These are phyloP conservation scores for Globisporangium parvum DNA, from an alignment of 352 stramenopile genomes.

Conservation along the genomic window DNA sequence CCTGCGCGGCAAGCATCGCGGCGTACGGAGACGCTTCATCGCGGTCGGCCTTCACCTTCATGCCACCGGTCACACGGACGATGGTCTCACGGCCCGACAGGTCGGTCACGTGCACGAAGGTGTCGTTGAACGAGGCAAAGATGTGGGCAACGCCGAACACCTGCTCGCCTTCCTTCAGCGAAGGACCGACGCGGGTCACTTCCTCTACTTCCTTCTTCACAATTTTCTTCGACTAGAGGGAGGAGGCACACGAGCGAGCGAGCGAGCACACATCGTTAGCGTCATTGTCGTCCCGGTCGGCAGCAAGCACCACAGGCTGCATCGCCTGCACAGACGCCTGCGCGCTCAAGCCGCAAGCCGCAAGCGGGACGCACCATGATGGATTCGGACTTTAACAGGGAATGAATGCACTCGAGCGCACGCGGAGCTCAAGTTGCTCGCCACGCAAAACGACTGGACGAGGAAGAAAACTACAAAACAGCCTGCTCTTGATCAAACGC, in stretches of 20 bases:
- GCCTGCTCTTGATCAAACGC: too few species aligned
- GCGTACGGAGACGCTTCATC: slow-evolving; percentile 99
- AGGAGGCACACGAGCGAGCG: too few species aligned
- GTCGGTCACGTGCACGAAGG: slow-evolving; percentile 99
- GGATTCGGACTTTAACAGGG: slow-evolving; percentile 82
- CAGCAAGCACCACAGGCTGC: neutral
- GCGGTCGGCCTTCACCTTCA: slow-evolving; percentile 99
- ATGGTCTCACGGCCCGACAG: slow-evolving; percentile 99
- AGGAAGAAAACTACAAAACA: too few species aligned
- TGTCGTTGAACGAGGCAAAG: slow-evolving; percentile 99
- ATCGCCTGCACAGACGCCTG: neutral
- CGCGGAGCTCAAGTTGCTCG: neutral
- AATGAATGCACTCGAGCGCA: slow-evolving; percentile 47
- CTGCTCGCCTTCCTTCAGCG: slow-evolving; percentile 96
- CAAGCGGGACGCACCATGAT: slow-evolving; percentile 64
- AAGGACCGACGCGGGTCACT: slow-evolving; percentile 89
- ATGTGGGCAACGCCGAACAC: slow-evolving; percentile 99
- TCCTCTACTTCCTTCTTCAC: slow-evolving; percentile 90
- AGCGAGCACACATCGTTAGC: neutral
- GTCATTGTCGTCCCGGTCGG: too few species aligned
- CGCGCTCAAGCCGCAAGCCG: neutral
- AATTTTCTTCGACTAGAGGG: slow-evolving; percentile 72
- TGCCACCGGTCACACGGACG: slow-evolving; percentile 98
- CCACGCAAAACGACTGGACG: neutral
- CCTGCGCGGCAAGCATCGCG: slow-evolving; percentile 99